Conservation (phyloP, 768 basidiomycete genomes). For the Hygrophorus pudorinus region DNA sequence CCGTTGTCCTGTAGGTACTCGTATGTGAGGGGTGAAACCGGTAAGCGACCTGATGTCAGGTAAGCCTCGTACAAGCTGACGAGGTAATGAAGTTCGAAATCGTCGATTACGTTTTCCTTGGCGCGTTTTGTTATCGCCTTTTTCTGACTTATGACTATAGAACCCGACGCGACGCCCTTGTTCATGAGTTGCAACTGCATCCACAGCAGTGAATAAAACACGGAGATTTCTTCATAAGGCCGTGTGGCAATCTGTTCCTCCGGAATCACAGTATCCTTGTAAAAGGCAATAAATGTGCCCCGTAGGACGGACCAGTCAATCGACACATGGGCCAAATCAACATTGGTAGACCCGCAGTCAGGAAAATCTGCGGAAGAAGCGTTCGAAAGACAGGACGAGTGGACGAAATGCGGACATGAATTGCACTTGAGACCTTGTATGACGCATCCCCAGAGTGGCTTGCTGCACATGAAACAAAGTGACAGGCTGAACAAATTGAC, state of each 20-base stretch:
- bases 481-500: slow-evolving; percentile 67
- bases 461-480: slow-evolving; percentile 56
- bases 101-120: slow-evolving; percentile 27
- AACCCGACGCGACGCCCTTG: slow-evolving; percentile 57
- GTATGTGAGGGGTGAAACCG: slow-evolving; percentile 34
- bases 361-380: slow-evolving; percentile 17
- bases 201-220: slow-evolving; percentile 51
- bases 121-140: slow-evolving; percentile 18
- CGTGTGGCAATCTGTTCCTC: slow-evolving; percentile 34
- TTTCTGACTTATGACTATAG: slow-evolving; percentile 42
- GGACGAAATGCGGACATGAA: slow-evolving; percentile 52
- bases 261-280: slow-evolving; percentile 32
- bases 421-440: slow-evolving; percentile 57
- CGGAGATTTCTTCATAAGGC: slow-evolving; percentile 62
- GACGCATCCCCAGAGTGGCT: slow-evolving; percentile 65
- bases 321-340: slow-evolving; percentile 37
- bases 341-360: slow-evolving; percentile 27
- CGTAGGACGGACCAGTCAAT: slow-evolving; percentile 46
- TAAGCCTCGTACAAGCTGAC: slow-evolving; percentile 41
- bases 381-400: slow-evolving; percentile 35
- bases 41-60: slow-evolving; percentile 31
- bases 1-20: slow-evolving; percentile 47
- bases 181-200: slow-evolving; percentile 57
- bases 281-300: slow-evolving; percentile 45
- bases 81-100: slow-evolving; percentile 53